phyloP scores from a whole-genome alignment of 129 eudicot genomes.

The Saussurea involucrata region DNA sequence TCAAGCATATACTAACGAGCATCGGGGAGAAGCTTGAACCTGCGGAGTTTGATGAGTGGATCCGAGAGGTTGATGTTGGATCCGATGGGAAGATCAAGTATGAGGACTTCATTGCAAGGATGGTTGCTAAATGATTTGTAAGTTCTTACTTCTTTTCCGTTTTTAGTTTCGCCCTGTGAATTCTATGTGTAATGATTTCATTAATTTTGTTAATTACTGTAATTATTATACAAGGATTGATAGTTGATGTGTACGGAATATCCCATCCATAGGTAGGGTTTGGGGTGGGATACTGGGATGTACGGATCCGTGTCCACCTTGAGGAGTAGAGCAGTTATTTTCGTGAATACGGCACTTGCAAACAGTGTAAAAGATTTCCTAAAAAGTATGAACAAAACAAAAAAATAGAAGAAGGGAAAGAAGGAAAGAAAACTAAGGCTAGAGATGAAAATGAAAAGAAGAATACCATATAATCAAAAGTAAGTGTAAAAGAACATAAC shows the following conservation, averaged over 20 bases:
- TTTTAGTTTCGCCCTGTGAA: background rate
- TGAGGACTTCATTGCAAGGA: conserved; percentile 65
- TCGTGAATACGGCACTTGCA: too few relatives aligned
- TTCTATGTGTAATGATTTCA: background rate
- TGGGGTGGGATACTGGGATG: too few relatives aligned
- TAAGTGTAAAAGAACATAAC: too few relatives aligned
- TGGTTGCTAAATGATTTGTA: conserved; percentile 66
- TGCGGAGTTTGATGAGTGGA: conserved; percentile 88
- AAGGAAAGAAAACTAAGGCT: too few relatives aligned
- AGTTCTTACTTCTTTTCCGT: conserved; percentile 2
- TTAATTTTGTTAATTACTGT: background rate
- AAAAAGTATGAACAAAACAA: too few relatives aligned
- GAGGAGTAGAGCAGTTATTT: too few relatives aligned
- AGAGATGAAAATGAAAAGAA: too few relatives aligned
- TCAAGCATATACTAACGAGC: conserved; percentile 70
- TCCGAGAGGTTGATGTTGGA: conserved; percentile 74
- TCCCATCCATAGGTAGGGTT: background rate
- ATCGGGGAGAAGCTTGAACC: conserved; percentile 78
- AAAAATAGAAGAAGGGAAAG: too few relatives aligned
- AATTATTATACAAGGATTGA: background rate
- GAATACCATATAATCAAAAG: too few relatives aligned
- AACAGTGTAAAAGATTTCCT: too few relatives aligned
- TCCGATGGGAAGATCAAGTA: conserved; percentile 65
- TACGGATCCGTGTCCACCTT: too few relatives aligned
- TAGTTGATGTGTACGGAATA: background rate